These are phyloP conservation scores for Pythium volutum DNA, from an alignment of 352 stramenopile species.

Conservation along the genomic window DNA sequence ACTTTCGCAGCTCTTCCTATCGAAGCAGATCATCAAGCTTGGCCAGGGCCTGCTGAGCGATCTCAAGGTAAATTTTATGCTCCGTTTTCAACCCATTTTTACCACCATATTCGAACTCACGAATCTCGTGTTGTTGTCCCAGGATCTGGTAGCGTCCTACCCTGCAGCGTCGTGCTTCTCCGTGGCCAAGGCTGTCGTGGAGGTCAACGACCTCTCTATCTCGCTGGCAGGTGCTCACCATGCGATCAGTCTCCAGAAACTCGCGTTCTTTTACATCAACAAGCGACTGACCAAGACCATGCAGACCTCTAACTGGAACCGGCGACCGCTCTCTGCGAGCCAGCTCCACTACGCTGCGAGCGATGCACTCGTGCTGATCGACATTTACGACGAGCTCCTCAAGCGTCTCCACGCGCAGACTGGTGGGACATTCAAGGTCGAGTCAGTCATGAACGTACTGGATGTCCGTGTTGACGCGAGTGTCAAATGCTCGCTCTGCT, in stretches of 20 bases:
- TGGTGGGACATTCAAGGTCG: slow-evolving; percentile 38
- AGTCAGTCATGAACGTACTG: slow-evolving; percentile 53
- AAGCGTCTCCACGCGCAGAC: slow-evolving; percentile 29
- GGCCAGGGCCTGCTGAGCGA: slow-evolving; percentile 65
- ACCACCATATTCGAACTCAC: neutral
- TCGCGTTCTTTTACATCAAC: slow-evolving; percentile 71
- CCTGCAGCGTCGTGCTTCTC: slow-evolving; percentile 66
- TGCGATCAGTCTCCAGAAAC: slow-evolving; percentile 70
- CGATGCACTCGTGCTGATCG: slow-evolving; percentile 69
- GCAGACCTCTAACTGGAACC: slow-evolving; percentile 78
- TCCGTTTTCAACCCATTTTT: slow-evolving; percentile 2
- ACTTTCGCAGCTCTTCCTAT: slow-evolving; percentile 56
- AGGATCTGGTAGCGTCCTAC: slow-evolving; percentile 58
- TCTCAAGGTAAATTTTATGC: slow-evolving; percentile 33
- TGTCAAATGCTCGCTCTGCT: slow-evolving; percentile 58
- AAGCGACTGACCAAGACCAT: slow-evolving; percentile 70
- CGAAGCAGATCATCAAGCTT: slow-evolving; percentile 62
- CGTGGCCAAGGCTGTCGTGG: slow-evolving; percentile 59
- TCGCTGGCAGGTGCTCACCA: slow-evolving; percentile 43
- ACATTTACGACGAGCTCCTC: slow-evolving; percentile 61
- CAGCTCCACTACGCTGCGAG: slow-evolving; percentile 73
- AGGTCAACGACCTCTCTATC: slow-evolving; percentile 77
- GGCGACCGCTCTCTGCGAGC: slow-evolving; percentile 44
- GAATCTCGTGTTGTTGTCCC: neutral
- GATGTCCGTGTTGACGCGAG: slow-evolving; percentile 45